Percentiles rank a stretch among this genome's conserved stretches.
Evolutionary conservation across 257 asterid species (phyloP).

Genomic region (Verbascum thapsus): DNA sequence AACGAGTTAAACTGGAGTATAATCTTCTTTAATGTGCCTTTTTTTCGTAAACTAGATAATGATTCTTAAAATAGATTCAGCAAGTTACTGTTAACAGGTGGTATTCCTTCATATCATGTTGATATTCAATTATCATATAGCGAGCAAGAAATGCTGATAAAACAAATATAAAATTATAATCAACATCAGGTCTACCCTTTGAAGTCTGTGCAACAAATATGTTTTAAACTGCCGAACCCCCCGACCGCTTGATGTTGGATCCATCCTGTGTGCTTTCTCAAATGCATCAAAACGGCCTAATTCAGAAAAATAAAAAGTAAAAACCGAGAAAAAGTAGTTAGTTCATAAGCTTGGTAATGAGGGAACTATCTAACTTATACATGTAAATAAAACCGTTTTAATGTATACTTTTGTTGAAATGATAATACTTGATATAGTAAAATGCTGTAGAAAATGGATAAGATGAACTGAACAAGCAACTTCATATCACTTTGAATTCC

Average conservation of each 20-base stretch:
- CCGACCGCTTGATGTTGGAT: slow-evolving; percentile 79
- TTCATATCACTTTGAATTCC: not conserved
- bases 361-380: not conserved
- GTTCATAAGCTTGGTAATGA: not conserved
- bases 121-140: too few relatives aligned
- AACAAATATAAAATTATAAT: slow-evolving; percentile 26
- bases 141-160: slow-evolving; percentile 20
- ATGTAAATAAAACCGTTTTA: too few relatives aligned
- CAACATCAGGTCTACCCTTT: slow-evolving; percentile 53
- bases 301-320: slow-evolving; percentile 25
- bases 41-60: not conserved
- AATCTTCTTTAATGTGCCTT: too few relatives aligned
- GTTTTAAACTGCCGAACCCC: slow-evolving; percentile 99
- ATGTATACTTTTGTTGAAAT: not conserved
- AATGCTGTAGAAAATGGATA: not conserved
- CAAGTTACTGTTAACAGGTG: too few relatives aligned
- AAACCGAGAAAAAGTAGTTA: slow-evolving; percentile 4
- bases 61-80: too few relatives aligned
- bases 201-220: slow-evolving; percentile 77
- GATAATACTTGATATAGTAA: slow-evolving; percentile 1
- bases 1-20: too few relatives aligned
- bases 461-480: not conserved
- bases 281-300: slow-evolving; percentile 97
- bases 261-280: slow-evolving; percentile 93
- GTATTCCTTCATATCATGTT: too few relatives aligned